Conservation (phyloP, 129 eudicot genomes). For the Centella asiatica region DNA sequence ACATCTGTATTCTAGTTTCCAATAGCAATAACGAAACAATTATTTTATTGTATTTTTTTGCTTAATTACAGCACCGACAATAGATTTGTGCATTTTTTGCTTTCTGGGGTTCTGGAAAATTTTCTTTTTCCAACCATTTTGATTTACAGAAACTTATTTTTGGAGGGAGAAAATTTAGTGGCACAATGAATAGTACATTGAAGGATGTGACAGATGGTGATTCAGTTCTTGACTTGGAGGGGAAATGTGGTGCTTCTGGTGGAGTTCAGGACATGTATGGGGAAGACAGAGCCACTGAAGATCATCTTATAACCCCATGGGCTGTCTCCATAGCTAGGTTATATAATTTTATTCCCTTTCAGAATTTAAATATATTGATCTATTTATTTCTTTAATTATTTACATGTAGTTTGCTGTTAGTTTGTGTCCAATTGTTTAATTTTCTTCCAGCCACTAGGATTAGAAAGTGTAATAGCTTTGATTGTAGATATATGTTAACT, state of each 20-base stretch:
- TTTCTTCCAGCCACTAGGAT: no score
- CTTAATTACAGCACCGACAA: no score
- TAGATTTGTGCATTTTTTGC: constrained; percentile 15
- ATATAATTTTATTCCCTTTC: background rate
- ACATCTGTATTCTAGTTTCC: background rate
- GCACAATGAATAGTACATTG: constrained; percentile 27
- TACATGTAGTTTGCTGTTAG: no score
- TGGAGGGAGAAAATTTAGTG: constrained; percentile 15
- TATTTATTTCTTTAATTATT: no score
- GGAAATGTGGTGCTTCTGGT: constrained; percentile 29
- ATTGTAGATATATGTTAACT: no score
- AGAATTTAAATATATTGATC: background rate
- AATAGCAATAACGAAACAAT: background rate
- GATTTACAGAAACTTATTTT: constrained; percentile 26
- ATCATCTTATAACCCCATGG: constrained; percentile 85
- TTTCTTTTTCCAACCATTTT: constrained; percentile 15
- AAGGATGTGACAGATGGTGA: constrained; percentile 24
- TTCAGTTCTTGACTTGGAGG: constrained; percentile 17
- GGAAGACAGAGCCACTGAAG: constrained; percentile 52
- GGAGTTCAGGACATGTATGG: constrained; percentile 73
- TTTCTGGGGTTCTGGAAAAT: constrained; percentile 1
- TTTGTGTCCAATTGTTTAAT: no score
- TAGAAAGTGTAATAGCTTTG: no score
- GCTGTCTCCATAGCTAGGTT: constrained; percentile 80
- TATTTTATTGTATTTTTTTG: no score